Conservation (phyloP, 2,329 filamentous ascomycete genomes). For the Sporothrix euskadiensis region DNA sequence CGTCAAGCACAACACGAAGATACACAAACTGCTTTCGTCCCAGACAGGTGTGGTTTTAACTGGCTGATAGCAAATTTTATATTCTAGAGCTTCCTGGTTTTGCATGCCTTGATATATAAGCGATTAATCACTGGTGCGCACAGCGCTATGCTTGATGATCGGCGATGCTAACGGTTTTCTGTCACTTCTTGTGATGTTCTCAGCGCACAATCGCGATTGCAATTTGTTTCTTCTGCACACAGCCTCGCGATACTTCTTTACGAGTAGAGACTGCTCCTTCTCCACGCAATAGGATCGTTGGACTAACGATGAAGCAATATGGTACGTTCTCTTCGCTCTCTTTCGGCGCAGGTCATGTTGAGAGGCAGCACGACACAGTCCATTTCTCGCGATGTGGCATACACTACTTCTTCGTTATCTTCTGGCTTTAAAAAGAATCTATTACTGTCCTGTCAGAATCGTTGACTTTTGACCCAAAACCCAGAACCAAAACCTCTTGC, state of each 20-base stretch:
- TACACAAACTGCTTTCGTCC: neutral
- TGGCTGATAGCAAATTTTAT: neutral
- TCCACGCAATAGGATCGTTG: neutral
- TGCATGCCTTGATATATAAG: neutral
- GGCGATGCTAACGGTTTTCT: neutral
- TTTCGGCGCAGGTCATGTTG: neutral
- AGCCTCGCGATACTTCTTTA: neutral
- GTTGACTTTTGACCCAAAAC: too few species aligned
- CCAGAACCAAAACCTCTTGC: too few species aligned
- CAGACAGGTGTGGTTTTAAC: neutral
- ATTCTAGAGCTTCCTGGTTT: neutral
- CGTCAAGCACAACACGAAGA: neutral
- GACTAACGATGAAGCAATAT: neutral
- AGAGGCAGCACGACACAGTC: neutral
- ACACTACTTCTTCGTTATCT: neutral
- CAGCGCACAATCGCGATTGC: neutral
- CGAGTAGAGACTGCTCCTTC: neutral
- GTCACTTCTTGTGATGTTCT: neutral
- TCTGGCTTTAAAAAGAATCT: too few species aligned
- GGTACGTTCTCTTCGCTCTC: neutral
- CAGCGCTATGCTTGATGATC: neutral
- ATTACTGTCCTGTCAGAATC: too few species aligned
- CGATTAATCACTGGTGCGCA: neutral
- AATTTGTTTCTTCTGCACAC: neutral
- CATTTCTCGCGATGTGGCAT: too few species aligned